Percentiles rank a stretch among this genome's conserved stretches.
Evolutionary conservation across 768 basidiomycete genomes (phyloP).

Genomic region (Clavulina sp.): DNA sequence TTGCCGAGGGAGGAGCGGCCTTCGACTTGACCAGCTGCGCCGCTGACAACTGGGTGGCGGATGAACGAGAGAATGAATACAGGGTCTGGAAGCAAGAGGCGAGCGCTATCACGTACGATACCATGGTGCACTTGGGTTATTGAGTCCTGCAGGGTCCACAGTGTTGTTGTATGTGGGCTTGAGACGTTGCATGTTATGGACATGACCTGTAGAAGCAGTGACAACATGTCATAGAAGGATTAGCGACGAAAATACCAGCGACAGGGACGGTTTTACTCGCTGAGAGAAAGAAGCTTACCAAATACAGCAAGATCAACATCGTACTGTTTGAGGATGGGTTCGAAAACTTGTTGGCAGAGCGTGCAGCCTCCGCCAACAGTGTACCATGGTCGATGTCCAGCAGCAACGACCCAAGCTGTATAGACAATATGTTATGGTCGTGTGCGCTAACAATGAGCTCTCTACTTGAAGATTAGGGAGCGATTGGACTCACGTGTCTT

Average conservation of each 20-base stretch:
- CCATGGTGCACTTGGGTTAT: not conserved
- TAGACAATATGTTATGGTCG: not conserved
- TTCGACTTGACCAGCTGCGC: not conserved
- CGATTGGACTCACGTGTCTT: not conserved
- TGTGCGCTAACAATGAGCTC: no score
- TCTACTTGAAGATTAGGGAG: no score
- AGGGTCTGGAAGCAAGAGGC: no score
- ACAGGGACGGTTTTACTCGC: not conserved
- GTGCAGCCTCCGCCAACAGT: not conserved
- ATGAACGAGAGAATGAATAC: no score
- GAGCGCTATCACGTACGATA: not conserved
- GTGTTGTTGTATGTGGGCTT: not conserved
- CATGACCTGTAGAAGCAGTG: not conserved
- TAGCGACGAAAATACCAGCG: not conserved
- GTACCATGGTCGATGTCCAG: not conserved
- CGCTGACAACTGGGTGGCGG: not conserved
- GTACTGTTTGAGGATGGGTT: conserved; percentile 14
- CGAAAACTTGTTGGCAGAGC: conserved; percentile 12
- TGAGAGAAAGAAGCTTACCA: not conserved
- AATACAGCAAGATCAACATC: conserved; percentile 10
- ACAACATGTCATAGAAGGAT: no score
- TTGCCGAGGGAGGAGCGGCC: not conserved
- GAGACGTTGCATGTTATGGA: not conserved
- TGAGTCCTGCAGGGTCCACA: not conserved
- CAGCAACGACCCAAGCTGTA: not conserved